Evolutionary conservation across 768 basidiomycete species (phyloP).

Genomic region (Suillus alpinus): DNA sequence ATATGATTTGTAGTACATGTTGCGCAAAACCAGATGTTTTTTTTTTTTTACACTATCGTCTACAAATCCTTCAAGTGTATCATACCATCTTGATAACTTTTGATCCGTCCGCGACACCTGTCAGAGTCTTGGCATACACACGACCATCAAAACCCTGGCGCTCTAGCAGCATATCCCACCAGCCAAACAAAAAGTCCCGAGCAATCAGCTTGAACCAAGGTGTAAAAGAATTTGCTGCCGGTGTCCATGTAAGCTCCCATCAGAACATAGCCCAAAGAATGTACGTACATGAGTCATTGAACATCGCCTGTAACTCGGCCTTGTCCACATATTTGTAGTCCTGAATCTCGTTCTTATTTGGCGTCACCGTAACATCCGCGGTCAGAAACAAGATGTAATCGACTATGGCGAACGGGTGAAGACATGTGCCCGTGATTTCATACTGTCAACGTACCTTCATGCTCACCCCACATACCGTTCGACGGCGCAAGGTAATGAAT

Average conservation of each 20-base stretch:
- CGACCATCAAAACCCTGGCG: slow-evolving; percentile 56
- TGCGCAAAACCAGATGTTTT: too few relatives aligned
- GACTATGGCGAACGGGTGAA: slow-evolving; percentile 49
- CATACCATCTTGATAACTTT: slow-evolving; percentile 69
- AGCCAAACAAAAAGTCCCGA: slow-evolving; percentile 93
- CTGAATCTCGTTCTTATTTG: slow-evolving; percentile 89
- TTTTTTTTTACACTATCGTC: not conserved
- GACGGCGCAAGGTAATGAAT: slow-evolving; percentile 98
- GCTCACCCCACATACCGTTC: slow-evolving; percentile 93
- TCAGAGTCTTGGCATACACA: slow-evolving; percentile 48
- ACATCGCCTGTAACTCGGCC: slow-evolving; percentile 88
- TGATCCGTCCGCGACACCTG: slow-evolving; percentile 65
- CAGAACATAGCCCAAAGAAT: not conserved
- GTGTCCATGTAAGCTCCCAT: not conserved
- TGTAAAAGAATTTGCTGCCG: slow-evolving; percentile 81
- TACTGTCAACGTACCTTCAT: slow-evolving; percentile 69
- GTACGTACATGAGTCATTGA: slow-evolving; percentile 66
- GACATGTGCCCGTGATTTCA: not conserved
- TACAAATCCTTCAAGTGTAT: not conserved
- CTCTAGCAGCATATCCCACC: slow-evolving; percentile 91
- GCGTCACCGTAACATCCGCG: slow-evolving; percentile 74
- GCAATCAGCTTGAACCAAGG: slow-evolving; percentile 99
- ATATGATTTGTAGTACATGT: too few relatives aligned
- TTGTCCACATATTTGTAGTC: slow-evolving; percentile 90
- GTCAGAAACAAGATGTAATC: slow-evolving; percentile 98